Evolutionary conservation across 2,329 filamentous ascomycete genomes (phyloP), one percentile per base, ranked within the genome.

Genomic region (Venturia asperata): DNA sequence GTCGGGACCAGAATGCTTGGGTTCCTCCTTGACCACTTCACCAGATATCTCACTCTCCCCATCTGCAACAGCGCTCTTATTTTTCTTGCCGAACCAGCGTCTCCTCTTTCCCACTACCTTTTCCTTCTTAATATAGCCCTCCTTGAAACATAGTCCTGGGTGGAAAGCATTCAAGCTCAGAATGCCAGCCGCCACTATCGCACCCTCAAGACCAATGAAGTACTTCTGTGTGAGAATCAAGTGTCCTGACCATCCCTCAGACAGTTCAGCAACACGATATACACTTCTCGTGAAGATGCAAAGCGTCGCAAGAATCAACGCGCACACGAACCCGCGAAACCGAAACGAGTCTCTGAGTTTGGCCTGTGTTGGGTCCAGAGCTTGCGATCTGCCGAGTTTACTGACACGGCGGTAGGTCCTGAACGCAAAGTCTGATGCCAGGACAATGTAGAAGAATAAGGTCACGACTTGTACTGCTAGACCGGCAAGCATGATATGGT

Each of bases 231-330:
- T 75, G 61, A 70, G 70, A 72, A 87, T 87, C 69, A 90, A 73
- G 27, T 79, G 74, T 0, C 86, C 86, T 3, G 71, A 74, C 82
- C 85, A 91, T 0, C 87, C 87, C 63, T 82, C 78, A 68, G 81
- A 83, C 68, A 90, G 75, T 79, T 90, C 87, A 0, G 83, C 83
- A 27, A 88, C 83, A 64, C 88, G 82, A 74, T 85, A 90, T 52
- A 85, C 82, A 68, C 82, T 86, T 10, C 88, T 79, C 70, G 83
- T 83, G 67, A 89, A 83, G 70, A 90, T 85, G 69, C 80, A 82
- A 15, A 88, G 63, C n/a, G 85, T 86, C 1, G 85, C 80, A 1
- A 87, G 72, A 0, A 76, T 72, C 21, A 88, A 77, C 13, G 82
- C 83, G n/a, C 70, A 70, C 5, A 86, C 72, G 72, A 87, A 88